These are phyloP conservation scores for Cruciata laevipes DNA, from an alignment of 257 asterid species.

Conservation along the genomic window DNA sequence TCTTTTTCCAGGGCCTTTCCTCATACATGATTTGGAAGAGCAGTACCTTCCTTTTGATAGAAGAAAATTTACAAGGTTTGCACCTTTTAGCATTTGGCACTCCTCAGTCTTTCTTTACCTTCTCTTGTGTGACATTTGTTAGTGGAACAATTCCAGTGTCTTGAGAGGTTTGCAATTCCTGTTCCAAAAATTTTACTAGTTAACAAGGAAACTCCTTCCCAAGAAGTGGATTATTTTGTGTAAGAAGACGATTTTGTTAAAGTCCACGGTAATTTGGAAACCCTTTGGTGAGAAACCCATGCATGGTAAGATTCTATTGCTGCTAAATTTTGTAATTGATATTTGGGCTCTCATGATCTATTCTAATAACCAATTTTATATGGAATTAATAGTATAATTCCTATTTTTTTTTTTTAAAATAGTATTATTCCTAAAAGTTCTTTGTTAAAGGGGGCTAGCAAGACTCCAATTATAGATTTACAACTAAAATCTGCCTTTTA, in stretches of 20 bases:
- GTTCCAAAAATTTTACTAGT: constrained; percentile 88
- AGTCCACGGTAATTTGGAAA: constrained; percentile 83
- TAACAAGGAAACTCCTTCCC: constrained; percentile 67
- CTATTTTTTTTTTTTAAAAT: too few relatives aligned
- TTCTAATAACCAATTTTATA: neutral
- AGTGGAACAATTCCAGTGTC: constrained; percentile 48
- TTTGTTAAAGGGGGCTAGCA: neutral
- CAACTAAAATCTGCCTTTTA: neutral
- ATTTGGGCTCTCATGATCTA: neutral
- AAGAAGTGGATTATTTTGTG: constrained; percentile 76
- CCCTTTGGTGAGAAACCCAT: constrained; percentile 98
- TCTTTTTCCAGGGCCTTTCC: constrained; percentile 69
- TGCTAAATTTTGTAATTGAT: neutral
- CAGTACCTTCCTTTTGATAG: constrained; percentile 92
- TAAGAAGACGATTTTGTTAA: constrained; percentile 97
- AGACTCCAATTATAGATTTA: too few relatives aligned
- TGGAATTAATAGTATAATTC: neutral
- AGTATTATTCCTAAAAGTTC: neutral
- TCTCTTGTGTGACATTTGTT: constrained; percentile 4
- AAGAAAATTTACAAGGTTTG: constrained; percentile 81
- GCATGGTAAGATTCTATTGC: constrained; percentile 45
- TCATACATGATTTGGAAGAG: constrained; percentile 80
- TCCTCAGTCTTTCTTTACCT: neutral
- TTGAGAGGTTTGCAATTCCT: constrained; percentile 76
- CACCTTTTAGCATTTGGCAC: constrained; percentile 6